These are phyloP conservation scores for Ophidiomyces ophidiicola DNA, from an alignment of 2,329 filamentous ascomycete species.

Conservation along the genomic window DNA sequence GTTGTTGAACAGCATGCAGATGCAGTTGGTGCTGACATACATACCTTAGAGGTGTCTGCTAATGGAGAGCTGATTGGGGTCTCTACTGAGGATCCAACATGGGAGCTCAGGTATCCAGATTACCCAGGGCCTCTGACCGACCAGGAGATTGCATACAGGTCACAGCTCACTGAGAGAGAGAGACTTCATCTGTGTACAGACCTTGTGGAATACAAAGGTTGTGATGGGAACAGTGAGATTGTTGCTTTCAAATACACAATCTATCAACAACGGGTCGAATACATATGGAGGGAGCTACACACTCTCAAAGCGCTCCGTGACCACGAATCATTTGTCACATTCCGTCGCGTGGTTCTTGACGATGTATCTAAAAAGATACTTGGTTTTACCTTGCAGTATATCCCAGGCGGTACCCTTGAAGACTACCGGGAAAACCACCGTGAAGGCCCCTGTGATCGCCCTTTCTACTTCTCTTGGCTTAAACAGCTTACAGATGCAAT, in stretches of 20 bases:
- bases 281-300: constrained; percentile 11
- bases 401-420: constrained; percentile 11
- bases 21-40: constrained; percentile 2
- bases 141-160: constrained; percentile 3
- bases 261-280: constrained; percentile 3
- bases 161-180: constrained; percentile 11
- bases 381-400: constrained; percentile 9
- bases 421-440: constrained; percentile 6
- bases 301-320: constrained; percentile 7
- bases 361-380: constrained; percentile 8
- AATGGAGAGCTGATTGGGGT: constrained; percentile 1
- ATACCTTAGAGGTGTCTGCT: constrained; percentile 3
- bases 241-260: constrained; percentile 12
- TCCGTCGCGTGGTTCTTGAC: constrained; percentile 11
- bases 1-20: constrained; percentile 2
- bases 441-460: constrained; percentile 3
- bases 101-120: constrained; percentile 9
- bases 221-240: neutral
- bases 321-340: constrained; percentile 8
- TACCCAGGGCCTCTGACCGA: neutral
- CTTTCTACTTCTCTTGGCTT: constrained; percentile 12
- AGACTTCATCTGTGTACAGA: constrained; percentile 8
- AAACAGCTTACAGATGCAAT: constrained; percentile 11
- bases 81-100: constrained; percentile 5
- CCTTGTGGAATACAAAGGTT: constrained; percentile 4